Evolutionary conservation across 768 basidiomycete genomes (phyloP).

Genomic region (Saitozyma podzolica): DNA sequence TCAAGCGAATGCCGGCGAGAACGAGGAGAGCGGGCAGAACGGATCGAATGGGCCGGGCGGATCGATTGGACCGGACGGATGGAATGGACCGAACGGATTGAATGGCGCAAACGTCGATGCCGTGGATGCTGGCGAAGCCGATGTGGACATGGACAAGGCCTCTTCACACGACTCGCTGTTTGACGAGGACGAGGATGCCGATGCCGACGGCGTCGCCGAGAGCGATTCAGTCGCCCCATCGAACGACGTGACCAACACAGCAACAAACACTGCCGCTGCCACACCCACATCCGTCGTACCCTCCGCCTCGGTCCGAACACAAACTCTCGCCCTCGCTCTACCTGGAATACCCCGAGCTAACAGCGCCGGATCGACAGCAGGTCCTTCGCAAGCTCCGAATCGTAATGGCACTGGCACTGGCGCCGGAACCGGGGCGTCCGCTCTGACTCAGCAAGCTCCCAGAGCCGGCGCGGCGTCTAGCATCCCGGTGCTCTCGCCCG

Average conservation of each 20-base stretch:
- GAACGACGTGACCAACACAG: constrained; percentile 12
- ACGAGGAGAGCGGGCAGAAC: too few relatives aligned
- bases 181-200: constrained; percentile 72
- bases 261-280: constrained; percentile 3
- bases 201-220: constrained; percentile 21
- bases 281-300: constrained; percentile 2
- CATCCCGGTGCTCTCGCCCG: constrained; percentile 60
- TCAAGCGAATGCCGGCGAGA: too few relatives aligned
- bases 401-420: not conserved
- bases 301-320: constrained; percentile 15
- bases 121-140: not conserved
- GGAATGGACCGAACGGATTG: too few relatives aligned
- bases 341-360: not conserved
- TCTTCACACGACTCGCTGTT: constrained; percentile 85
- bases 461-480: constrained; percentile 23
- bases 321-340: constrained; percentile 14
- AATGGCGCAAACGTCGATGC: too few relatives aligned
- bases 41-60: too few relatives aligned
- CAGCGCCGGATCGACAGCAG: not conserved
- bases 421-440: constrained; percentile 1
- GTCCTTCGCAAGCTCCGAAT: constrained; percentile 15
- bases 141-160: constrained; percentile 56
- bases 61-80: too few relatives aligned
- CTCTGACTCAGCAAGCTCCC: constrained; percentile 1
- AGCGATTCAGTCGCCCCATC: too few relatives aligned